phyloP scores from a whole-genome alignment of 257 asterid species.

The Ajuga chamaepitys region DNA sequence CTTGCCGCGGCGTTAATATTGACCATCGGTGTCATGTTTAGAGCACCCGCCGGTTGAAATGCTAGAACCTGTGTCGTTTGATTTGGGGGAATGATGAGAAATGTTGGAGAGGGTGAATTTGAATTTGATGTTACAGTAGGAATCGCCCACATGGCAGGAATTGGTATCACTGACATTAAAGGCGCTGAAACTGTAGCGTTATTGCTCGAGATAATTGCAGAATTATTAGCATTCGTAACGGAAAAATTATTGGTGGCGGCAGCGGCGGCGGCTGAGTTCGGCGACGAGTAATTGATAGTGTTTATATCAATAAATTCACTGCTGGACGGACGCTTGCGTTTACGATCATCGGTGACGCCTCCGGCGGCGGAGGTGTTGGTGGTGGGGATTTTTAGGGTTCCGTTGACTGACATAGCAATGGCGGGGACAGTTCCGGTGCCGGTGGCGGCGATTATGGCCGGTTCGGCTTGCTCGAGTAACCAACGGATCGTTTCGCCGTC shows the following conservation, averaged over 20 bases:
- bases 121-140: slow-evolving; percentile 27
- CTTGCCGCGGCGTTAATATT: slow-evolving; percentile 30
- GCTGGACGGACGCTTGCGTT: slow-evolving; percentile 27
- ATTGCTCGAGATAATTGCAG: slow-evolving; percentile 25
- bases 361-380: slow-evolving; percentile 10
- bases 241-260: background rate
- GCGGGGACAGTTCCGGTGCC: slow-evolving; percentile 73
- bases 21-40: slow-evolving; percentile 26
- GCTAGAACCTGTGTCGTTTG: slow-evolving; percentile 43
- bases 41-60: slow-evolving; percentile 29
- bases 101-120: slow-evolving; percentile 29
- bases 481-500: slow-evolving; percentile 80
- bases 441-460: slow-evolving; percentile 60
- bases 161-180: slow-evolving; percentile 40
- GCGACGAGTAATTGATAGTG: slow-evolving; percentile 2
- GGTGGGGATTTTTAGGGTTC: slow-evolving; percentile 51
- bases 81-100: slow-evolving; percentile 39
- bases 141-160: slow-evolving; percentile 45
- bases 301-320: slow-evolving; percentile 23
- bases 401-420: slow-evolving; percentile 63
- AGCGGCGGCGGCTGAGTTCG: background rate
- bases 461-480: slow-evolving; percentile 65
- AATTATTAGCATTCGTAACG: slow-evolving; percentile 9
- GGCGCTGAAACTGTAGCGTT: slow-evolving; percentile 45
- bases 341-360: slow-evolving; percentile 12